A percentile compares a stretch with the other conserved stretches of the same genome.
Conservation (phyloP, 2,329 filamentous ascomycete species). For the Celoporthe dispersa region DNA sequence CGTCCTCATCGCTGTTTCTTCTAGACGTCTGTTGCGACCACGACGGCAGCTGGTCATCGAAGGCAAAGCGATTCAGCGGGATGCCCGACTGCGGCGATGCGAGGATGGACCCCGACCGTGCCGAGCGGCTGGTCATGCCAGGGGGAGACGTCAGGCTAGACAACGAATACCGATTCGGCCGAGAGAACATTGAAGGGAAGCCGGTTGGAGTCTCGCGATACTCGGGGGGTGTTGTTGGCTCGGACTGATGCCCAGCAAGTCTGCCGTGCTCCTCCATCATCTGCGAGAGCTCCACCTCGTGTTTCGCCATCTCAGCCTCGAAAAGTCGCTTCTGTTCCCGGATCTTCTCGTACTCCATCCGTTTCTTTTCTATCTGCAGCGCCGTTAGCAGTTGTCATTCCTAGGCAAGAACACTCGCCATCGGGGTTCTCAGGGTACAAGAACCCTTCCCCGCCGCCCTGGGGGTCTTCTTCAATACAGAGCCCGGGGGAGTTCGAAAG, state of each 20-base stretch:
- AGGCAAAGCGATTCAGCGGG: constrained; percentile 59
- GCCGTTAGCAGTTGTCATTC: constrained; percentile 24
- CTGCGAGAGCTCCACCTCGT: constrained; percentile 82
- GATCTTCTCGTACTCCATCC: constrained; percentile 87
- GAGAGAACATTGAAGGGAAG: constrained; percentile 79
- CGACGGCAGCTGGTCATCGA: constrained; percentile 72
- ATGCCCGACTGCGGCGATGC: constrained; percentile 75
- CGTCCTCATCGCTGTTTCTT: constrained; percentile 89
- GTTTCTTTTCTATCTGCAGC: constrained; percentile 86
- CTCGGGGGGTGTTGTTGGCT: constrained; percentile 95
- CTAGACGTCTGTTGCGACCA: constrained; percentile 86
- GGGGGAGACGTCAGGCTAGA: constrained; percentile 85
- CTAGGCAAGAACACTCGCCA: constrained; percentile 21
- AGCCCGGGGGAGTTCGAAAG: constrained; percentile 1
- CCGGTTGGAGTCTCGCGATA: constrained; percentile 74
- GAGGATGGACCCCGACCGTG: constrained; percentile 77
- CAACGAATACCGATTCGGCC: constrained; percentile 86
- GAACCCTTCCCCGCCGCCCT: background rate
- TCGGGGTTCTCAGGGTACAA: constrained; percentile 13
- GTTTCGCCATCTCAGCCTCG: constrained; percentile 87
- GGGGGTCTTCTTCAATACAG: background rate
- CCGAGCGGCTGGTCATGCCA: constrained; percentile 73
- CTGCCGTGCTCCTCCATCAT: constrained; percentile 79
- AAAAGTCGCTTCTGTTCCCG: constrained; percentile 87
- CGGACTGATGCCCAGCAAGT: constrained; percentile 78